These are phyloP conservation scores for Euphorbia tirucalli DNA, from an alignment of 345 rosid genomes.

Conservation along the genomic window DNA sequence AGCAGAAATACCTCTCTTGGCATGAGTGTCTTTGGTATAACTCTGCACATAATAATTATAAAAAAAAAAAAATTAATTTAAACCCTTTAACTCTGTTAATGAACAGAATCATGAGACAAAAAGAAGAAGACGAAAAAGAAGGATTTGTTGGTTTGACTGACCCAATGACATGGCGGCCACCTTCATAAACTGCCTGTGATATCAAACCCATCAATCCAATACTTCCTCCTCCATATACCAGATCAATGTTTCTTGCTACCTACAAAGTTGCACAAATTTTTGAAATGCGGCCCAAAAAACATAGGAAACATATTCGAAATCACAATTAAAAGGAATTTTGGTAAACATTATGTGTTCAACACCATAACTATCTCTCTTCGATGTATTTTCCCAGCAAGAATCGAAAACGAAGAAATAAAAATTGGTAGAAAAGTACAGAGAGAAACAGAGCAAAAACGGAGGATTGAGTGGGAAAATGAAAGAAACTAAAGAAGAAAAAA, in stretches of 20 bases:
- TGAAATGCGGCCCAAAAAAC: too few species aligned
- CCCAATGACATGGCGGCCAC: constrained; percentile 95
- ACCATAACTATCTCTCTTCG: too few species aligned
- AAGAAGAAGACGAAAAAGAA: neutral
- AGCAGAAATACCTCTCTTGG: constrained; percentile 42
- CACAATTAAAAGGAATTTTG: too few species aligned
- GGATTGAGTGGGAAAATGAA: too few species aligned
- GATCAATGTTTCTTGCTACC: constrained; percentile 85
- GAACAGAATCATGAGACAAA: neutral
- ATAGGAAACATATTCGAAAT: too few species aligned
- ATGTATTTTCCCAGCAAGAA: too few species aligned
- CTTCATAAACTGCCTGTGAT: constrained; percentile 76
- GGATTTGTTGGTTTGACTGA: too few species aligned
- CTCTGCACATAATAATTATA: constrained; percentile 32
- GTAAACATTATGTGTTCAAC: too few species aligned
- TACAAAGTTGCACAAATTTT: too few species aligned
- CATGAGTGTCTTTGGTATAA: constrained; percentile 37
- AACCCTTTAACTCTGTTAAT: too few species aligned
- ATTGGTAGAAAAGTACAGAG: too few species aligned
- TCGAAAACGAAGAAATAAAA: neutral
- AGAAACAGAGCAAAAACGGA: too few species aligned
- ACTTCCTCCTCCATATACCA: constrained; percentile 97
- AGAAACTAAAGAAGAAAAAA: neutral
- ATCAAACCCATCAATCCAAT: constrained; percentile 87
- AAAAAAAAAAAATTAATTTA: constrained; percentile 11